Conservation (phyloP, 345 rosid genomes). For the Jatropha curcas region DNA sequence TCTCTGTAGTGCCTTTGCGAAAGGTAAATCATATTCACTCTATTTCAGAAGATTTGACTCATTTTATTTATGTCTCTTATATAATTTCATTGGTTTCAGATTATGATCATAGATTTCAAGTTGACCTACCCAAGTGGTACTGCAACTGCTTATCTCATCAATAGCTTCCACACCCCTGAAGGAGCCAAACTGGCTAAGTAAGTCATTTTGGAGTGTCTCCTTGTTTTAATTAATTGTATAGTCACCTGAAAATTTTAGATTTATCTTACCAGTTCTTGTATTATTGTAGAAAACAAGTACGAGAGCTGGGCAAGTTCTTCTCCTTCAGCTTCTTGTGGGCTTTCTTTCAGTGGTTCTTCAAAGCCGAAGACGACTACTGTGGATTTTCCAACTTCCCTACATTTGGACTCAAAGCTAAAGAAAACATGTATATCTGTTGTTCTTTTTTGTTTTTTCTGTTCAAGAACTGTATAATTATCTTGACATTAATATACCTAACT, state of each 20-base stretch:
- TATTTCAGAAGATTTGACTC: background rate
- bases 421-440: background rate
- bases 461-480: background rate
- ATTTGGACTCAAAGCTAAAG: constrained; percentile 12
- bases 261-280: background rate
- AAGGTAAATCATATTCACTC: background rate
- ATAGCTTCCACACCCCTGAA: constrained; percentile 15
- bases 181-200: constrained; percentile 16
- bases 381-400: constrained; percentile 13
- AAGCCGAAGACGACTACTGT: background rate
- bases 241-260: background rate
- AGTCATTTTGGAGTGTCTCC: background rate
- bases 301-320: constrained; percentile 10
- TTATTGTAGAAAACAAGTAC: constrained; percentile 12
- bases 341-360: constrained; percentile 11
- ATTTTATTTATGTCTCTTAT: background rate
- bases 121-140: constrained; percentile 12
- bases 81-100: background rate
- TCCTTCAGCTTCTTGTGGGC: constrained; percentile 15
- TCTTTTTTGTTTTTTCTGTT: background rate
- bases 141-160: constrained; percentile 11
- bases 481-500: background rate
- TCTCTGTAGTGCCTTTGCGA: constrained; percentile 11
- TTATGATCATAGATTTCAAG: constrained; percentile 15
- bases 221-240: background rate